Evolutionary conservation across 78 protist genomes (phyloP), one percentile per base, ranked within the genome.

Genomic region (Emiliania huxleyi): DNA sequence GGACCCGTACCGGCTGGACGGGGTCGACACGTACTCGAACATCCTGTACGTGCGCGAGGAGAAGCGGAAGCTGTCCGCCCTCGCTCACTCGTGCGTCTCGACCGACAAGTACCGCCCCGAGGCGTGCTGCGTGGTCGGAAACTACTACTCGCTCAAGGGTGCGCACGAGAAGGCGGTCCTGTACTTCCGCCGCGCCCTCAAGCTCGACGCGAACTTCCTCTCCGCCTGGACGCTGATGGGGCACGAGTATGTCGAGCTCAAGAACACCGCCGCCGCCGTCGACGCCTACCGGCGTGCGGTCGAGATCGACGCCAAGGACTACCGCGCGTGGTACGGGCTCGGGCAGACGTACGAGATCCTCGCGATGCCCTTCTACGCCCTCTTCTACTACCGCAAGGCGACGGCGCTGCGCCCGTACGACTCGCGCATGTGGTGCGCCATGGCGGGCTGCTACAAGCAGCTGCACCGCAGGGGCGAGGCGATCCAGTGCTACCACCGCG

Each of bases 191-290:
- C 89, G 99, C 52, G 99, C 99, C 1, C 91, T 93, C 4, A 33
- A 56, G 45, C 90, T 97, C 62, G 45, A 95, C 88, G 77, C 69
- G 19, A 8, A n/a, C 45, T 96, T 90, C 93, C 94, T 91, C 85
- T 42, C 94, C 42, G 99, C 99, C 29, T 98, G 99, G 99, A 97
- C 98, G 29, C 94, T 98, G 40, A 97, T 98, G 96, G 99, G 99
- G 33, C 99, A 98, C 90, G 99, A 97, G 45, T 97, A 90, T 52
- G 92, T 98, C 46, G 99, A 98, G 91, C 90, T 98, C 92, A 93
- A 96, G 42, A 98, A 98, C 91, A 96, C 97, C 1, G 73, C 93
- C 0, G 98, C 97, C 0, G 99, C 99, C 4, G 96, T 98, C 49
- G 95, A 96, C 26, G 98, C 99, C 22, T 98, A 98, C 95, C 91